Base-by-base conservation (phyloP, 1,139 yeast genomes). In the Casaregolazyma suthepensis region DNA sequence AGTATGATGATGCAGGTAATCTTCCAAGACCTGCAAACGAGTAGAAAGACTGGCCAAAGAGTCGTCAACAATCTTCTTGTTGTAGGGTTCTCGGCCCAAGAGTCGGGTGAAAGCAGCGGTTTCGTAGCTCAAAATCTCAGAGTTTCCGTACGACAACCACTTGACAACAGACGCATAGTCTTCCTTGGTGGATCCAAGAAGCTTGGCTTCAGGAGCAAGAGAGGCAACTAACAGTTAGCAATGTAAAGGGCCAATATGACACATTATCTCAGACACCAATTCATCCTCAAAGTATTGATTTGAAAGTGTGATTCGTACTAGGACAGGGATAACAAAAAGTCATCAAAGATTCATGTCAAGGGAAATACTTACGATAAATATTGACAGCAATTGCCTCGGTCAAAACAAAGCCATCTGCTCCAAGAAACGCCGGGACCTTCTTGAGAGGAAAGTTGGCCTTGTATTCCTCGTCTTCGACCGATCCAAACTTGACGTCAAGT, bases 101-200 rank as follows among this genome's bases (percentile, higher is more conserved):
- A 81, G 63, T 60, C 83, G 81, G 42, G 56, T 56, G 59, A 76
- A 67, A 58, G 70, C 71, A 37, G 56, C 61, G 46, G 72, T 74
- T 54, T 78, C 63, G 57, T 74, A 63, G 50, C 74, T 66, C 66
- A 85, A 68, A 59, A 86, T 66, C 66, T 90, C 97, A 63, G 81
- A 70, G 79, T 86, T 89, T 70, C 82, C 77, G 61, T 87, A 75
- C n/a, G 96, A 88, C 70, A 85, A 68, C 95, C 96, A 91, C 73
- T 78, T 82, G 64, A 90, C 71, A 66, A 90, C 76, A 67, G 77
- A 77, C 61, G 91, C 89, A 71, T 83, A 79, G 65, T 86, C 87
- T 66, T 77, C 78, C 60, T 79, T 75, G 69, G 78, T 76, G 71
- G 79, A 77, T 66, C 95, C 95, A 61, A 82, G 75, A 62, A 87